Base-by-base conservation (phyloP, 2,329 filamentous ascomycete genomes). In the Epicoccum nigrum region DNA sequence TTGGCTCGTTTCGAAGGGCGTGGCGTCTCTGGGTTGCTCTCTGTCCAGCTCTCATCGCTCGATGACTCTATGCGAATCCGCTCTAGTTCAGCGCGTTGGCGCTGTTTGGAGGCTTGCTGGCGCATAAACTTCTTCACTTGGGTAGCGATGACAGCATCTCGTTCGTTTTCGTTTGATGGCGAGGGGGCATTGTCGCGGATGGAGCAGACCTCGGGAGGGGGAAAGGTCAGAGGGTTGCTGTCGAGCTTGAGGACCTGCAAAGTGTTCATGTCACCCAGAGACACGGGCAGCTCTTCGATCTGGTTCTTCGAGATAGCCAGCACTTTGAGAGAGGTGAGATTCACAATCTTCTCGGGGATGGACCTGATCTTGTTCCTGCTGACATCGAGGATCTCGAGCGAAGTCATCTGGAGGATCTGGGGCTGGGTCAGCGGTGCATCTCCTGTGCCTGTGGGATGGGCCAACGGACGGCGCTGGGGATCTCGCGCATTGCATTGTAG, bases 381-480 rank as follows among this genome's bases (percentile, higher is more conserved):
- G 46, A 97, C 82, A 75, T 97, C 93, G 55, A 97, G 83, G 52
- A 97, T 96, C 75, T 97, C 92, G 47, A 97, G 83, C 27, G 91
- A 89, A 44, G 85, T 87, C 55, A 97, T 81, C 72, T 92, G 86
- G 70, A 93, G 92, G 51, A 97, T 84, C 92, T 96, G 68, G n/a
- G 28, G 30, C 32, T 21, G 17, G 21, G 58, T 59, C 42, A 64
- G 48, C 35, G 53, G 28, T 34, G 16, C 4, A 30, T 42, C 34
- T 42, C 34, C 23, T 12, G 16, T 15, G 13, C 33, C 35, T 38
- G 20, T 23, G 28, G 44, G 45, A 43, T 47, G 19, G 44, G 42
- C 43, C 31, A 46, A 77, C 84, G 56, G 79, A 88, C 85, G 59
- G 81, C 81, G 64, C 80, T 79, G 37, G 86, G 86, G 62, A 89